Evolutionary conservation across 768 basidiomycete species (phyloP), one percentile per base, ranked within the genome.

Genomic region (Tricholoma saponaceum): DNA sequence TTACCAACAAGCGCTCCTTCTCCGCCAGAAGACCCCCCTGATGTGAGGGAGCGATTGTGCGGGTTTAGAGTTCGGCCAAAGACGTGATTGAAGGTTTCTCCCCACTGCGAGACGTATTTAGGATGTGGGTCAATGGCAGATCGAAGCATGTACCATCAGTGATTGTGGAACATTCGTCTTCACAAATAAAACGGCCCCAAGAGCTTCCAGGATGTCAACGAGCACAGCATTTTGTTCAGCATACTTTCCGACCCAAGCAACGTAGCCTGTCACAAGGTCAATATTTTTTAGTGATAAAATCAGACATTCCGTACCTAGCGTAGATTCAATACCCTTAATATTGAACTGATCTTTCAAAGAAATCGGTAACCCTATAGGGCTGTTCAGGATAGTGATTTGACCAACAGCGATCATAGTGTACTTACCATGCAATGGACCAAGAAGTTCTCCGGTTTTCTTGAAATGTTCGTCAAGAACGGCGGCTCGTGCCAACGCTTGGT

Each of bases 11-110:
- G 77, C 0, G 92, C 89, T 41, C 88, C 89, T 73, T 95, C 93
- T 32, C 92, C 93, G 5, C 93, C 93, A 3, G 87, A 90, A 0
- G 90, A 93, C 1, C 93, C 93, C 10, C 92, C 92, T 4, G 76
- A 72, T 5, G 88, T 91, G 47, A 91, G 74, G 16, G 77, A 76
- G 9, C 86, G 81, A 66, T 93, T 92, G 66, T 78, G 74, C 0
- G 92, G 92, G 64, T 94, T 92, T 14, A 74, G 65, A 0, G 93
- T 94, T 53, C 89, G 77, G 1, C 92, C 92, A 63, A 89, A 95
- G 26, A 93, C 75, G 58, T 84, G 72, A 65, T 95, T 95, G 74
- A 78, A 83, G 0, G 89, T 86, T 68, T 96, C 92, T 1, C 79
- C 76, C 81, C 85, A 90, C 90, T 90, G 52, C 1, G 54, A 2